Evolutionary conservation across 805 yeast species (phyloP), one percentile per base, ranked within the genome.

Genomic region (Spathaspora arborariae): DNA sequence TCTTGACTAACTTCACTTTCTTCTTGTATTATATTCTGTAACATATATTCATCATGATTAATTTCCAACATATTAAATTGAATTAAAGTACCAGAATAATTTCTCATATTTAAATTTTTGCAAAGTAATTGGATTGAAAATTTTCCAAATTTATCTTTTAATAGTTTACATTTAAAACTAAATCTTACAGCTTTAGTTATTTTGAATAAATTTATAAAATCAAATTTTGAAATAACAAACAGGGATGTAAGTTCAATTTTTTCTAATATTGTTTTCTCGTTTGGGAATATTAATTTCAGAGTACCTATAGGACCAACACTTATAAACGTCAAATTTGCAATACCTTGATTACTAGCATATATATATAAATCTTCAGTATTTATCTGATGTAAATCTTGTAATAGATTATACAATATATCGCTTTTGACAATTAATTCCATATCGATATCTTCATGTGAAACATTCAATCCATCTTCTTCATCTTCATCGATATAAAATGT

Each of bases 291-390:
- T 18, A 88, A 68, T 56, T 84, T 82, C 35, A 88, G 81, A 44
- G 74, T 70, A 0, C 96, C 96, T 40, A 87, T 73, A n/a, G 82
- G 85, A 9, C 92, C 87, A 35, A 74, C 75, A 0, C 94, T 84
- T 4, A 85, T 76, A 45, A 89, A 74, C 20, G 75, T 69, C 40
- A 84, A 62, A 51, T 70, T 74, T 30, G 74, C 69, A 55, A 61
- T 36, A 5, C 19, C 30, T 9, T 20, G n/a, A n/a, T n/a, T n/a
- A n/a, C 27, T 4, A 4, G 65, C 56, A 38, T 54, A 57, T 30
- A 72, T 55, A 49, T 53, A 68, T 38, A 72, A 45, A n/a, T 65
- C 67, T 19, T 55, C 52, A 2, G 76, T 71, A 46, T 60, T 63
- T 39, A 72, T 67, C 30, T 63, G 64, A 33, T 57, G 60, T 24